phyloP scores from a whole-genome alignment of 2,329 filamentous ascomycete species.

The Onygenales sp. region DNA sequence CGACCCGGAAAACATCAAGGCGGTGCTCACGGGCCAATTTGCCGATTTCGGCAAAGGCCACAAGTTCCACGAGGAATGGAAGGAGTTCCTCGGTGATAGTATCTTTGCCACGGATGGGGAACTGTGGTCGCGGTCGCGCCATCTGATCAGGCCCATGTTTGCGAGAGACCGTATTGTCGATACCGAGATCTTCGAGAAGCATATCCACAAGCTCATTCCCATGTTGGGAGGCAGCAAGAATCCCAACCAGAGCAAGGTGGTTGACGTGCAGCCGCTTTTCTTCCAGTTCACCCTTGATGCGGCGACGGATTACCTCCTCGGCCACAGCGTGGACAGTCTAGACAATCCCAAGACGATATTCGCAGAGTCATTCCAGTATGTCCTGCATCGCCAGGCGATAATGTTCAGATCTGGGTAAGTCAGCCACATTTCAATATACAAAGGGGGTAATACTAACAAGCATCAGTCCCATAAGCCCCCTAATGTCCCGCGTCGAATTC shows the following conservation, averaged over 20 bases:
- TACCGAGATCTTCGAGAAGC: conserved; percentile 70
- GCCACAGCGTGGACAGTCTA: conserved; percentile 57
- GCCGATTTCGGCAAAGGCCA: conserved; percentile 73
- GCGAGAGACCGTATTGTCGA: conserved; percentile 76
- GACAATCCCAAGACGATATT: conserved; percentile 58
- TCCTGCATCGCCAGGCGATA: conserved; percentile 64
- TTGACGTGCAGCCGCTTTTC: conserved; percentile 69
- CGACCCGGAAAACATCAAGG: conserved; percentile 86
- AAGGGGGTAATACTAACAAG: background rate
- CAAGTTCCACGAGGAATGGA: conserved; percentile 63
- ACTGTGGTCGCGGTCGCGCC: conserved; percentile 71
- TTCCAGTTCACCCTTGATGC: conserved; percentile 78
- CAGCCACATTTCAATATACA: background rate
- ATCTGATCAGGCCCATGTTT: conserved; percentile 80
- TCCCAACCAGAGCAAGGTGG: conserved; percentile 27
- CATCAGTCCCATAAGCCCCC: conserved; percentile 46
- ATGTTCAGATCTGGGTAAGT: conserved; percentile 53
- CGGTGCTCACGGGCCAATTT: conserved; percentile 81
- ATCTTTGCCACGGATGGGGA: conserved; percentile 75
- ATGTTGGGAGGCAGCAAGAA: conserved; percentile 47
- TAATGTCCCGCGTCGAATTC: conserved; percentile 59
- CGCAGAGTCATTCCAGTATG: conserved; percentile 70
- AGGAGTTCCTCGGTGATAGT: conserved; percentile 72
- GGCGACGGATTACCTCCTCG: conserved; percentile 77
- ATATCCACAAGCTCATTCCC: conserved; percentile 62